These are phyloP conservation scores for Thoreauomyces humboldtii DNA, from an alignment of 192 early-diverging fungal genomes.

Conservation along the genomic window DNA sequence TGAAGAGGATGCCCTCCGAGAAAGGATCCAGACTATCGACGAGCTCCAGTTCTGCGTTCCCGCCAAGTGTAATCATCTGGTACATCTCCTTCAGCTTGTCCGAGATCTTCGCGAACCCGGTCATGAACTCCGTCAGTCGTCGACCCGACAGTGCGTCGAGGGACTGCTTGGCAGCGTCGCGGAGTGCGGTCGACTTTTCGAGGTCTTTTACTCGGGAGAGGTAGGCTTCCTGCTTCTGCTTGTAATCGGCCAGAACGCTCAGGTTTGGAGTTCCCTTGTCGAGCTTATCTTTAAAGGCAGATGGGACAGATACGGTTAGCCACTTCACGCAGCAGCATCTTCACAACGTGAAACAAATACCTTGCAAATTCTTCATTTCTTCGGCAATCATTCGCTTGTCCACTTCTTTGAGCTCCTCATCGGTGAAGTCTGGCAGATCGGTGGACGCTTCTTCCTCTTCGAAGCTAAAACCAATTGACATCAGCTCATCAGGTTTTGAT, in stretches of 20 bases:
- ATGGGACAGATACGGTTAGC: constrained; percentile 10
- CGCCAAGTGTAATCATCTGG: constrained; percentile 98
- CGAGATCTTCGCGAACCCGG: constrained; percentile 90
- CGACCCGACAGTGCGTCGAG: constrained; percentile 75
- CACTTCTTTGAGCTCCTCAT: constrained; percentile 63
- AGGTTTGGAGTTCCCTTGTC: constrained; percentile 75
- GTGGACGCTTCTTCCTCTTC: constrained; percentile 39
- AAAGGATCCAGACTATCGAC: constrained; percentile 98
- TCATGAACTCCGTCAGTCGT: constrained; percentile 92
- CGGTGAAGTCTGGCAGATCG: constrained; percentile 52
- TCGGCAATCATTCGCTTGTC: constrained; percentile 64
- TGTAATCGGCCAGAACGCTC: constrained; percentile 83
- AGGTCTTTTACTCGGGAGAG: constrained; percentile 69
- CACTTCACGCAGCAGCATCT: no score
- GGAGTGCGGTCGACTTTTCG: constrained; percentile 64
- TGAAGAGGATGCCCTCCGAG: constrained; percentile 97
- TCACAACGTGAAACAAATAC: constrained; percentile 30
- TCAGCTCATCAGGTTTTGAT: constrained; percentile 3
- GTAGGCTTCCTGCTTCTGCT: constrained; percentile 73
- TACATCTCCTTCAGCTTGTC: constrained; percentile 99
- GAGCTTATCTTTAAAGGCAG: constrained; percentile 32
- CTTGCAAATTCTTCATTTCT: constrained; percentile 72
- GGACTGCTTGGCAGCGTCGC: constrained; percentile 71
- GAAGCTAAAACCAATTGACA: constrained; percentile 22
- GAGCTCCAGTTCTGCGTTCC: constrained; percentile 96